Base-by-base conservation (phyloP, 1,284 basidiomycete species). In the Trichosporon asahii region DNA sequence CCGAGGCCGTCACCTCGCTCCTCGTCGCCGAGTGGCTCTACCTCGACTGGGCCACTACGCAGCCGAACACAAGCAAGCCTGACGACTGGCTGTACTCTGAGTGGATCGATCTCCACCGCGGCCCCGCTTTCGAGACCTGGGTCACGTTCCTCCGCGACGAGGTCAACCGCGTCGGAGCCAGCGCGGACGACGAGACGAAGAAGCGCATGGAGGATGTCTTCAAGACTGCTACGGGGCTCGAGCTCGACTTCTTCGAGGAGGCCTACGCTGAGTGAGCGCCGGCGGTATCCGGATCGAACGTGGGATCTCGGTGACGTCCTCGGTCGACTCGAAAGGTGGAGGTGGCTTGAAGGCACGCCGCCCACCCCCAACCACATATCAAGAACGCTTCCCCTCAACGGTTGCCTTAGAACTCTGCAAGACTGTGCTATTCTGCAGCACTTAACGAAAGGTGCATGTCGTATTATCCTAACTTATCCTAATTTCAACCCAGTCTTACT, bases 1-100 rank as follows among this genome's bases (percentile, higher is more conserved):
- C 64, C 3, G 31, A 55, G 18, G 68, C 70, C 4, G 70, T 73
- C 49, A 46, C 49, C 3, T 68, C 71, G 15, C 66, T 73, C 4
- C 72, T 73, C n/a, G 72, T 73, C 31, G 72, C 72, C 40, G 72
- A 73, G 66, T 73, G 72, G 72, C 66, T 73, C 23, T 73, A 73
- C 67, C 70, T 71, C 66, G 72, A 73, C 70, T 73, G 72, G 72
- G 72, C 68, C 27, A 70, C 64, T 18, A 44, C 44, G 37, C 0
- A 9, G 25, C 53, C 49, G 15, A 0, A 25, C 0, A 29, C 15
- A 7, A 4, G 60, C 3, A 40, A 31, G 6, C 72, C 72, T 1
- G 11, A 23, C 0, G 66, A 73, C 66, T 73, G 72, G 72, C 44
- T 73, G 0, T 37, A 70, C 60, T 33, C 65, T 49, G 72, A 71